Evolutionary conservation across 106 monocot species (phyloP).

Genomic region (Dendrobium catenatum): DNA sequence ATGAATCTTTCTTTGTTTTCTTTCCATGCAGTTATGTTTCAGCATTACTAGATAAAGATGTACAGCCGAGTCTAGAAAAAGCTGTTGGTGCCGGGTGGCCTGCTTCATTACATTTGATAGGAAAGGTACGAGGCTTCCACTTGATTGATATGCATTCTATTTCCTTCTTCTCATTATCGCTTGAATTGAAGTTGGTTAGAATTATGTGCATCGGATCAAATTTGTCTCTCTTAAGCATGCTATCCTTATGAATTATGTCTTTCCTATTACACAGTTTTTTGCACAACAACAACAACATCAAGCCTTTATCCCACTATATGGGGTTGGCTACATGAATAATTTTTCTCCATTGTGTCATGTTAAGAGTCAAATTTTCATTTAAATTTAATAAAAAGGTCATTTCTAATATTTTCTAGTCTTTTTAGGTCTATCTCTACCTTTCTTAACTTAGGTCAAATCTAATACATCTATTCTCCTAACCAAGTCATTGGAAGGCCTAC

Average conservation of each 20-base stretch:
- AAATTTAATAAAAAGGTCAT: no score
- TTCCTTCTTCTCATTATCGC: neutral
- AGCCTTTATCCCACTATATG: no score
- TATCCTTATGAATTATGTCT: neutral
- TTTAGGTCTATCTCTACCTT: no score
- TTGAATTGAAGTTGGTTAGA: neutral
- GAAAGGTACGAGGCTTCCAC: constrained; percentile 42
- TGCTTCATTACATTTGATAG: constrained; percentile 92
- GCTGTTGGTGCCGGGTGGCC: constrained; percentile 86
- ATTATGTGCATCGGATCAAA: neutral
- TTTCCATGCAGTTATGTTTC: constrained; percentile 65
- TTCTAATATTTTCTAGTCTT: no score
- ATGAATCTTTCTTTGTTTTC: neutral
- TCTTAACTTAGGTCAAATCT: no score
- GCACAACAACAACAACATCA: no score
- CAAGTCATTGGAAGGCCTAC: no score
- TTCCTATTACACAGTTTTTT: neutral
- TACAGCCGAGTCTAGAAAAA: constrained; percentile 57
- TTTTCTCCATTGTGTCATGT: no score
- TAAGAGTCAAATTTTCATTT: no score
- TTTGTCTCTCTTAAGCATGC: neutral
- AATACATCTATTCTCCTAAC: no score
- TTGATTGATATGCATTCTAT: neutral
- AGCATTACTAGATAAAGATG: constrained; percentile 66
- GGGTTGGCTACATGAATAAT: no score